Conservation (phyloP, 495 filamentous ascomycete genomes). For the Aspergillus sclerotioniger region DNA sequence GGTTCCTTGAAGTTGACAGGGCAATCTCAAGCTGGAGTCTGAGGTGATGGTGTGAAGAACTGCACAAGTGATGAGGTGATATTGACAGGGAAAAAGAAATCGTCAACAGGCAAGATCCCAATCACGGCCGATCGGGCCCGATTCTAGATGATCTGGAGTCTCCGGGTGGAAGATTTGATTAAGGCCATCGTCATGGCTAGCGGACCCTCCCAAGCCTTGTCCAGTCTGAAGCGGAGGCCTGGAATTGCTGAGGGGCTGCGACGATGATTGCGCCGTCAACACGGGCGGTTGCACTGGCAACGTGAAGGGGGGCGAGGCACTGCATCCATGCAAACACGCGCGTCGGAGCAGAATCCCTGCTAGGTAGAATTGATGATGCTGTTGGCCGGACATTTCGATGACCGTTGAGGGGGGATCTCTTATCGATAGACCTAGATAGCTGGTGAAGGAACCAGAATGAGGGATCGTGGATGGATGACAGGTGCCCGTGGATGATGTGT, state of each 20-base stretch:
- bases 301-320: background rate
- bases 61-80: background rate
- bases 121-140: slow-evolving; percentile 6
- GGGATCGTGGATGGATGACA: background rate
- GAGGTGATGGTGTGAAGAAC: background rate
- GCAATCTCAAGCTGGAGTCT: background rate
- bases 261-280: slow-evolving; percentile 14
- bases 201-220: slow-evolving; percentile 7
- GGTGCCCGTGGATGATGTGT: background rate
- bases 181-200: slow-evolving; percentile 14
- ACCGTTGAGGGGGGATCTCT: no score
- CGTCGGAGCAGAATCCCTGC: no score
- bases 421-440: no score
- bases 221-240: slow-evolving; percentile 1
- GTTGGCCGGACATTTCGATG: no score
- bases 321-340: background rate
- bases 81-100: background rate
- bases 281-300: slow-evolving; percentile 26
- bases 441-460: no score
- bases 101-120: slow-evolving; percentile 18
- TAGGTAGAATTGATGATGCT: no score
- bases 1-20: background rate
- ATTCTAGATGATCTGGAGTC: slow-evolving; percentile 16
- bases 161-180: slow-evolving; percentile 9
- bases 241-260: slow-evolving; percentile 13